Evolutionary conservation across 2,329 filamentous ascomycete genomes (phyloP).

Genomic region (Endothia cerciana): DNA sequence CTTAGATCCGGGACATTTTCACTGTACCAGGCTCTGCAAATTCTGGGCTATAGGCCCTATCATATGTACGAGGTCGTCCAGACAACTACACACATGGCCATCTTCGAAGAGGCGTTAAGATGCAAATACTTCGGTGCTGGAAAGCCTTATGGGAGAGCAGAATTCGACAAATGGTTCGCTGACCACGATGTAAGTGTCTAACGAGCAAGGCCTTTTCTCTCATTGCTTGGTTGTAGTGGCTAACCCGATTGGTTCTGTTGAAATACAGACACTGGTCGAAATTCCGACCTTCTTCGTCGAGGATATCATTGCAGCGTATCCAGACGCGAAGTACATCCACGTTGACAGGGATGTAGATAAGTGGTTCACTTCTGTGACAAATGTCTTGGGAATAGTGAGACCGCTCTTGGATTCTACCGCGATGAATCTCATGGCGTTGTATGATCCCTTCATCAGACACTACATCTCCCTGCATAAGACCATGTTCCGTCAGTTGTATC

Average conservation of each 20-base stretch:
- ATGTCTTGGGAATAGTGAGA: neutral
- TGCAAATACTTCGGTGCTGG: constrained; percentile 37
- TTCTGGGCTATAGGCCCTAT: constrained; percentile 43
- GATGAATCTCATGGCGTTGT: constrained; percentile 15
- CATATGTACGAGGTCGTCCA: constrained; percentile 41
- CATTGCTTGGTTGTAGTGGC: neutral
- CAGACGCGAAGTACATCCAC: constrained; percentile 43
- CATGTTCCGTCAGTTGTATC: constrained; percentile 21
- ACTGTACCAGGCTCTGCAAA: constrained; percentile 40
- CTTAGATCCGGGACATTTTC: constrained; percentile 38
- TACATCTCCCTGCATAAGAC: constrained; percentile 34
- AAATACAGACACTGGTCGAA: constrained; percentile 35
- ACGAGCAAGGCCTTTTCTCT: neutral
- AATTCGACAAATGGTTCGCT: constrained; percentile 47
- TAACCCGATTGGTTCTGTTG: neutral
- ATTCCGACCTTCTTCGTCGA: constrained; percentile 40
- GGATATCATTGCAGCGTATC: constrained; percentile 38
- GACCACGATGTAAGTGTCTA: constrained; percentile 39
- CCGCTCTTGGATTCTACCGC: constrained; percentile 13
- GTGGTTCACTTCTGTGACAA: constrained; percentile 33
- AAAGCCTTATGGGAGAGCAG: constrained; percentile 39
- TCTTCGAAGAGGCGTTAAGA: constrained; percentile 38
- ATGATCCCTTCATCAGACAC: constrained; percentile 13
- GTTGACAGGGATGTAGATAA: constrained; percentile 41
- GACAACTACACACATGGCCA: constrained; percentile 33